A percentile compares a stretch with the other conserved stretches of the same genome.
Conservation (phyloP, 805 yeast species). For the Ogataea methylovora region DNA sequence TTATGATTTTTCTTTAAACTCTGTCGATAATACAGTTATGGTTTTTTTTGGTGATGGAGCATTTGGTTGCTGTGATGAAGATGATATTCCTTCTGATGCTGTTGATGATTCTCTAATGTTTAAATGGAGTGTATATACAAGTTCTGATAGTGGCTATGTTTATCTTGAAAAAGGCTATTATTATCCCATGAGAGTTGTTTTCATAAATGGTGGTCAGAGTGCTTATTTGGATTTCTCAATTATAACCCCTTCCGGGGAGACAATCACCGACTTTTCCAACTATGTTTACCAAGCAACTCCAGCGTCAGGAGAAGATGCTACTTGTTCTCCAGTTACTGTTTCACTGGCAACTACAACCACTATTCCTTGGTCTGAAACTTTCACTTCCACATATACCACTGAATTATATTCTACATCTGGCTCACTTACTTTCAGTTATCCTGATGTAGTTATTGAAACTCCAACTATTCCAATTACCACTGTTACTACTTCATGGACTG, state of each 20-base stretch:
- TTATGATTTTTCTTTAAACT: constrained; percentile 14
- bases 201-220: not conserved
- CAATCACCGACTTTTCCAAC: not conserved
- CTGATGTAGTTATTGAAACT: not conserved
- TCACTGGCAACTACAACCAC: not conserved
- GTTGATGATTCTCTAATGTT: constrained; percentile 5
- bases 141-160: constrained; percentile 2
- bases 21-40: constrained; percentile 25
- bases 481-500: not conserved
- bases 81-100: constrained; percentile 1
- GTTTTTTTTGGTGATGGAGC: constrained; percentile 25
- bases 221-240: not conserved
- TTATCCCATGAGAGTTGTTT: constrained; percentile 4
- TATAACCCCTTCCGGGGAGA: not conserved
- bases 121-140: not conserved
- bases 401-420: no score
- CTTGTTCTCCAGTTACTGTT: not conserved
- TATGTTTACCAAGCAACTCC: not conserved
- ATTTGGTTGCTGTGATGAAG: constrained; percentile 26
- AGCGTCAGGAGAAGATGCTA: not conserved
- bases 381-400: no score
- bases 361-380: not conserved
- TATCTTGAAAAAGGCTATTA: not conserved
- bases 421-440: not conserved
- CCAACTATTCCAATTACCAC: not conserved